Evolutionary conservation across 306 rosid species (phyloP).

Genomic region (Glycyrrhiza uralensis): DNA sequence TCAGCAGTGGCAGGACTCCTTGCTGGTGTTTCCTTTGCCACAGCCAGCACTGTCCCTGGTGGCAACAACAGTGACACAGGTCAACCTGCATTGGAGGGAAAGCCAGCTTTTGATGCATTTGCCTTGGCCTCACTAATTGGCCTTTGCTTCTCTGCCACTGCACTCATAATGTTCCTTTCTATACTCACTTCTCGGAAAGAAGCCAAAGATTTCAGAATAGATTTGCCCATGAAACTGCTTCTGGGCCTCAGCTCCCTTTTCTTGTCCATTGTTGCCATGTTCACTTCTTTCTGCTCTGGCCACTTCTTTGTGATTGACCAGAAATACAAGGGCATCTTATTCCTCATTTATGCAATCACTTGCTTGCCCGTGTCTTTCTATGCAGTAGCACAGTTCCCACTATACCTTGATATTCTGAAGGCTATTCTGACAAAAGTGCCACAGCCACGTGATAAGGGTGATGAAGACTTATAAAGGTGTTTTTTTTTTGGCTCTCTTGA

Average conservation of each 20-base stretch:
- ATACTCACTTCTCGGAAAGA: conserved; percentile 46
- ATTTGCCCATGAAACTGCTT: conserved; percentile 41
- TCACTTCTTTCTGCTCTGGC: conserved; percentile 44
- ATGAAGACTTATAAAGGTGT: neutral
- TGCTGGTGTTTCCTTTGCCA: conserved; percentile 34
- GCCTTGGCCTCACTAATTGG: conserved; percentile 39
- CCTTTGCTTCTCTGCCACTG: conserved; percentile 48
- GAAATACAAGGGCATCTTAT: conserved; percentile 6
- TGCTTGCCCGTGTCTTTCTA: conserved; percentile 44
- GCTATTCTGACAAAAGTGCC: conserved; percentile 32
- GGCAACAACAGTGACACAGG: conserved; percentile 20
- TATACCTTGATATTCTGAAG: conserved; percentile 39
- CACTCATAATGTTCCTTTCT: conserved; percentile 53
- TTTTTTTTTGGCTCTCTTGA: neutral
- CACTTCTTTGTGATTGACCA: conserved; percentile 39
- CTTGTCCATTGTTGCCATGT: conserved; percentile 39
- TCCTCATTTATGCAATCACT: conserved; percentile 34
- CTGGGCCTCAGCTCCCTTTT: conserved; percentile 44
- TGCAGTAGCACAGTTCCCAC: conserved; percentile 45
- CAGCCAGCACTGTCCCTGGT: conserved; percentile 38
- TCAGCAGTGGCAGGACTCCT: conserved; percentile 37
- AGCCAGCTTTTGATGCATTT: conserved; percentile 30
- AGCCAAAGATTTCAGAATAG: conserved; percentile 34
- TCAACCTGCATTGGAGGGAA: conserved; percentile 25
- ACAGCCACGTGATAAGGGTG: conserved; percentile 3